phyloP scores from a whole-genome alignment of 345 rosid species.

The Dipteronia sinensis region DNA sequence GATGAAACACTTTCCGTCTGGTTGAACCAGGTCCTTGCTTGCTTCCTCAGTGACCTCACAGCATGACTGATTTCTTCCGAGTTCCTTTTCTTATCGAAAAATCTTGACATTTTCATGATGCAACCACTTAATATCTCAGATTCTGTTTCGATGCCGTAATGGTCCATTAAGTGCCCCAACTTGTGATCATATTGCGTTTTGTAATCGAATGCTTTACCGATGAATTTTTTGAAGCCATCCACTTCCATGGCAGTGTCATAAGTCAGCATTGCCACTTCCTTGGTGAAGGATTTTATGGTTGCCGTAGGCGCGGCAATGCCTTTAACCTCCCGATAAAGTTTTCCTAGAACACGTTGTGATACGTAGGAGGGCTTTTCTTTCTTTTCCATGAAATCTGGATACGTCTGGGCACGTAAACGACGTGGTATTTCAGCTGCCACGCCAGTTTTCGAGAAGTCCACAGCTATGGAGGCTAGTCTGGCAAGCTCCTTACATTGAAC shows the following conservation, averaged over 20 bases:
- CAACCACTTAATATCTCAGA: constrained; percentile 49
- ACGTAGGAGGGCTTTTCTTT: constrained; percentile 33
- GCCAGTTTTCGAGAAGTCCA: constrained; percentile 51
- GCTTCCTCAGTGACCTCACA: constrained; percentile 38
- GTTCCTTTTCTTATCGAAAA: constrained; percentile 42
- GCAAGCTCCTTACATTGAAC: constrained; percentile 38
- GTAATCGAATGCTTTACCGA: constrained; percentile 37
- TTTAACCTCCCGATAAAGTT: constrained; percentile 47
- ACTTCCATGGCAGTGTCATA: constrained; percentile 51
- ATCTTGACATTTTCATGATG: constrained; percentile 38
- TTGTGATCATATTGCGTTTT: constrained; percentile 40
- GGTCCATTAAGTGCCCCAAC: constrained; percentile 45
- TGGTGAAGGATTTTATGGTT: constrained; percentile 33
- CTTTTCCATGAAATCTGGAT: constrained; percentile 56
- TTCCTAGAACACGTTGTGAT: constrained; percentile 44
- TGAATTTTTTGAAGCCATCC: constrained; percentile 36
- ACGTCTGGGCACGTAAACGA: constrained; percentile 27
- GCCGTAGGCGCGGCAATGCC: constrained; percentile 28
- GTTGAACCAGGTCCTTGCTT: constrained; percentile 50
- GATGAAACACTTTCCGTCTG: constrained; percentile 21
- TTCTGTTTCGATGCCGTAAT: constrained; percentile 48
- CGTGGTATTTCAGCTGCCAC: constrained; percentile 44
- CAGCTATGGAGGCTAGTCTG: constrained; percentile 36
- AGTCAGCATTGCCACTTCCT: constrained; percentile 33
- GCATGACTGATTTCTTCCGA: constrained; percentile 40